These are phyloP conservation scores for Quercus tomentella DNA, from an alignment of 331 rosid species.

Conservation along the genomic window DNA sequence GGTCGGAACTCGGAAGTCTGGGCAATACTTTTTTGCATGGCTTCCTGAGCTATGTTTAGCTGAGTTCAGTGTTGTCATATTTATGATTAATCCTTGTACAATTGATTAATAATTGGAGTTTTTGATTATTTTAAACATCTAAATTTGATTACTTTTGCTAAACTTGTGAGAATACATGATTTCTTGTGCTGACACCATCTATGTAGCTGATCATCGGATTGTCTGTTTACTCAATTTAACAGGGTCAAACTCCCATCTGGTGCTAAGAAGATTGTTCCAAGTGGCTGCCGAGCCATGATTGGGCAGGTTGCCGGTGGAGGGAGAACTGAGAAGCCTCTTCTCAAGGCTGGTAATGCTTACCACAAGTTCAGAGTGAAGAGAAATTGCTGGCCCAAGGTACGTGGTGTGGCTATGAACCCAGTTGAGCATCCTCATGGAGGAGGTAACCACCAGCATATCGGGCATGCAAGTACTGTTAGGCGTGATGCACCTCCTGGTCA, in stretches of 20 bases:
- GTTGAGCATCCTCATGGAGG: conserved; percentile 83
- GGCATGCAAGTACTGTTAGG: conserved; percentile 68
- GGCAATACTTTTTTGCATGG: too few relatives aligned
- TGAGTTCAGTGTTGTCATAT: too few relatives aligned
- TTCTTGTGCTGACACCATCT: too few relatives aligned
- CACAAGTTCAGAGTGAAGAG: conserved; percentile 73
- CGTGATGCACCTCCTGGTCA: conserved; percentile 80
- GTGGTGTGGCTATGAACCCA: conserved; percentile 81
- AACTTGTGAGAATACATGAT: too few relatives aligned
- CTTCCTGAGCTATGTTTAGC: too few relatives aligned
- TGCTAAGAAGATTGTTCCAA: conserved; percentile 60
- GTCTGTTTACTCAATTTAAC: background rate
- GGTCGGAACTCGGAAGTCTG: too few relatives aligned
- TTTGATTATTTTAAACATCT: too few relatives aligned
- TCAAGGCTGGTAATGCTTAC: conserved; percentile 72
- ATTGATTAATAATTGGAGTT: too few relatives aligned
- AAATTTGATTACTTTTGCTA: too few relatives aligned
- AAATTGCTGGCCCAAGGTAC: conserved; percentile 76
- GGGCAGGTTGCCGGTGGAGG: conserved; percentile 77
- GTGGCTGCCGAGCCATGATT: conserved; percentile 66
- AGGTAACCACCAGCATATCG: conserved; percentile 74
- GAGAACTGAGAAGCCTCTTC: conserved; percentile 65
- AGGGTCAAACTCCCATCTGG: conserved; percentile 72
- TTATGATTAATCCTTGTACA: too few relatives aligned
- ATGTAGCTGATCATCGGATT: too few relatives aligned